Evolutionary conservation across 352 stramenopile species (phyloP), one percentile per base, ranked within the genome.

Genomic region (Pythium aquatile): DNA sequence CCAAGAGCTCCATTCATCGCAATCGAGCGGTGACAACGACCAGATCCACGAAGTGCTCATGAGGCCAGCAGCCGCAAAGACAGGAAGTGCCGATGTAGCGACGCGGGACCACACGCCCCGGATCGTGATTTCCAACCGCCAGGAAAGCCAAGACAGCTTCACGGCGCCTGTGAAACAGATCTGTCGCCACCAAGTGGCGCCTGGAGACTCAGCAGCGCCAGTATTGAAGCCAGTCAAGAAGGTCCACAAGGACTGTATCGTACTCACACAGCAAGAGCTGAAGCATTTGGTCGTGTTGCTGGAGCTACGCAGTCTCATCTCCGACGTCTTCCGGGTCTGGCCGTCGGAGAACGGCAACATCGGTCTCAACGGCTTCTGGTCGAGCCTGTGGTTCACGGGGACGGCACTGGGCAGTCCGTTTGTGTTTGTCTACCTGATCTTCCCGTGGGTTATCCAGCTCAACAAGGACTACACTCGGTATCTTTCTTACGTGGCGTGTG

Each of bases 261-360:
- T 68, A 3, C 59, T 71, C 17, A 66, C 69, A 0, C 53, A 74
- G 49, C 68, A 72, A 39, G 69, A 79, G 40, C 62, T 79, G 13
- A 68, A 67, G 26, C 68, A 79, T 20, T 56, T 79, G 0, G 14
- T 66, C 9, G 39, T 47, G 14, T 16, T 47, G 16, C 39, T 47
- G 5, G 39, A 47, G 17, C 16, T 47, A 8, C 39, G 39, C 16
- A 47, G 17, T 8, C 39, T 47, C 39, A 2, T 24, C 3, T 47
- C 61, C 2, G 72, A 76, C 40, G 52, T 76, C 5, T 57, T 76
- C 42, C 69, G 55, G 37, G 60, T 79, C 9, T 79, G 72, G 72
- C 72, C 65, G 3, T 24, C 54, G 13, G 72, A 79, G 57, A 76
- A 76, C 55, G 68, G 72, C 3, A 79, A 76, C 58, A 74, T 79